Evolutionary conservation across 192 early-diverging fungal genomes (phyloP).

Genomic region (Coemansia sp.): DNA sequence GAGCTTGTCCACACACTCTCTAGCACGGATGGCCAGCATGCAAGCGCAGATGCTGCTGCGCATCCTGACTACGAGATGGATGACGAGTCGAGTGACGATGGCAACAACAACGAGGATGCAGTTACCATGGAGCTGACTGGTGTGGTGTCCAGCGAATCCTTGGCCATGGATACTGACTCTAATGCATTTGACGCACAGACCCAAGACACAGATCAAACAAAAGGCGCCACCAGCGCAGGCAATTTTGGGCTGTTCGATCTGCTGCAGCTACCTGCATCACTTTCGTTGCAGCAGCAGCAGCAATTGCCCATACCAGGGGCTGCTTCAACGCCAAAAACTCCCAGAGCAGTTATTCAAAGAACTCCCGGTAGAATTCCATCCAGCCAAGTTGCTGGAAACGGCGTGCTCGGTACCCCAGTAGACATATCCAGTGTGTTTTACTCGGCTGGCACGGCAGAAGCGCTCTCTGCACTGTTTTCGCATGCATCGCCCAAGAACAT

Average conservation of each 20-base stretch:
- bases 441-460: conserved; percentile 1
- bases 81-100: conserved; percentile 9
- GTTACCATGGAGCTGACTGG: conserved; percentile 51
- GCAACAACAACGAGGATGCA: conserved; percentile 26
- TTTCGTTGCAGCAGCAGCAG: conserved; percentile 1
- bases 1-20: background rate
- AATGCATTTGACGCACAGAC: background rate
- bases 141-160: conserved; percentile 16
- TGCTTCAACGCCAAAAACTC: background rate
- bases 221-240: background rate
- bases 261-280: background rate
- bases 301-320: background rate
- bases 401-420: background rate
- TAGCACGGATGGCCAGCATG: background rate
- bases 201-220: background rate
- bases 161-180: background rate
- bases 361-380: background rate
- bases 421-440: conserved; percentile 3
- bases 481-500: background rate
- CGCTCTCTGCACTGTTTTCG: conserved; percentile 7
- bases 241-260: background rate
- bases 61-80: background rate
- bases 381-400: background rate
- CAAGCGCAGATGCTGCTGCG: background rate
- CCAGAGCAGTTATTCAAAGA: conserved; percentile 1